These are phyloP conservation scores for Calycina herbarum DNA, from an alignment of 2,329 filamentous ascomycete species.

Conservation along the genomic window DNA sequence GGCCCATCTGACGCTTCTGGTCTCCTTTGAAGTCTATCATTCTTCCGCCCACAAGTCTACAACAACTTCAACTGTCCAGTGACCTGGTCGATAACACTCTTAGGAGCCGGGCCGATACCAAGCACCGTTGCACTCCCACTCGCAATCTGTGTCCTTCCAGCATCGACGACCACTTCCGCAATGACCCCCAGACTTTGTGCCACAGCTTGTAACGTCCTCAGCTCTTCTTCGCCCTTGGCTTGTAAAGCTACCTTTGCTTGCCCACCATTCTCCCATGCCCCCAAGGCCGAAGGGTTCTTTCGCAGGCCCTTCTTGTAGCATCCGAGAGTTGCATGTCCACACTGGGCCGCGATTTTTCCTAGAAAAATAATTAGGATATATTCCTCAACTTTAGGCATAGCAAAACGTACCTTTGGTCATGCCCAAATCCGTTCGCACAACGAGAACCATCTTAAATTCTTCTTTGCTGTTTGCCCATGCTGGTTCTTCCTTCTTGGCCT, in stretches of 20 bases:
- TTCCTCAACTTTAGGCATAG: slow-evolving; percentile 51
- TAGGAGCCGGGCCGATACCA: slow-evolving; percentile 79
- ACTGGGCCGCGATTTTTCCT: slow-evolving; percentile 98
- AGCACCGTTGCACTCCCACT: slow-evolving; percentile 90
- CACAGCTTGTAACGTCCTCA: slow-evolving; percentile 71
- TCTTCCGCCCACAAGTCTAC: slow-evolving; percentile 42
- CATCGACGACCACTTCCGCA: slow-evolving; percentile 88
- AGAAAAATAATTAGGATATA: slow-evolving; percentile 8
- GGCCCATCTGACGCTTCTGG: background rate
- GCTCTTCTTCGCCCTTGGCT: slow-evolving; percentile 80
- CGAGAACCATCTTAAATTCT: slow-evolving; percentile 91
- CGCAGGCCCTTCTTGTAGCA: slow-evolving; percentile 85
- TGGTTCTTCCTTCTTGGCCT: slow-evolving; percentile 38
- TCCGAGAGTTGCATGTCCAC: slow-evolving; percentile 91
- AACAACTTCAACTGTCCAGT: slow-evolving; percentile 83
- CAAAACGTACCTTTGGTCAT: slow-evolving; percentile 71
- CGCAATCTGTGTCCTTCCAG: slow-evolving; percentile 96
- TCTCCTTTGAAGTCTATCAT: background rate
- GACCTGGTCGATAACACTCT: slow-evolving; percentile 81
- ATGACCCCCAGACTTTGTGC: slow-evolving; percentile 83
- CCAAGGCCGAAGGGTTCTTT: slow-evolving; percentile 63
- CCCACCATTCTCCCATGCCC: slow-evolving; percentile 80
- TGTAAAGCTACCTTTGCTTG: slow-evolving; percentile 95
- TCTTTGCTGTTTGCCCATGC: slow-evolving; percentile 53
- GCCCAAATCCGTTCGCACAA: slow-evolving; percentile 89